Evolutionary conservation across 2,329 filamentous ascomycete genomes (phyloP).

Genomic region (Epicoccum sorghinum): DNA sequence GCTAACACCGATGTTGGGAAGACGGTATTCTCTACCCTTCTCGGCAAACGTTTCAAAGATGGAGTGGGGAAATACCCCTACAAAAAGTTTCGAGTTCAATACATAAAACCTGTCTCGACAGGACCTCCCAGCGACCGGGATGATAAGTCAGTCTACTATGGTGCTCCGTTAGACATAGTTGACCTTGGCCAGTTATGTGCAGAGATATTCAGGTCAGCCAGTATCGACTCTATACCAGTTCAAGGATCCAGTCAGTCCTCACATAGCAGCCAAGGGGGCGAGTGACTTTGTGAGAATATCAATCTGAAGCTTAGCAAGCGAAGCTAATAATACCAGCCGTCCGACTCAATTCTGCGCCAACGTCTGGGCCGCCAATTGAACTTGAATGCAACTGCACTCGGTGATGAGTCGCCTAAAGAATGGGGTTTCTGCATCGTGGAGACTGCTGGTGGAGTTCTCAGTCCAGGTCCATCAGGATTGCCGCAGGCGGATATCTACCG

Average conservation of each 20-base stretch:
- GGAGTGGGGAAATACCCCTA: conserved; percentile 28
- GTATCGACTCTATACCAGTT: conserved; percentile 73
- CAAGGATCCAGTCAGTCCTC: conserved; percentile 75
- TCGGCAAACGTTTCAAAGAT: conserved; percentile 62
- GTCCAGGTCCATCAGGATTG: conserved; percentile 75
- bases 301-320: background rate
- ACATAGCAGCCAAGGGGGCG: conserved; percentile 66
- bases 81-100: conserved; percentile 57
- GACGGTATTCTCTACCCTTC: conserved; percentile 76
- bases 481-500: conserved; percentile 80
- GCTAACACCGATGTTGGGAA: conserved; percentile 87
- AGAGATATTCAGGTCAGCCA: conserved; percentile 61
- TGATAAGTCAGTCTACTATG: conserved; percentile 59
- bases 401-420: background rate
- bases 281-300: conserved; percentile 21
- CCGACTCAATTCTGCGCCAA: conserved; percentile 29
- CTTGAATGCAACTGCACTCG: background rate
- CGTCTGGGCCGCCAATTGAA: background rate
- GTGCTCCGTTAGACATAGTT: background rate
- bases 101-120: conserved; percentile 83
- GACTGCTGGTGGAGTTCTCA: conserved; percentile 82
- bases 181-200: conserved; percentile 62
- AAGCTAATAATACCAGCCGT: conserved; percentile 26
- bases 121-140: conserved; percentile 74
- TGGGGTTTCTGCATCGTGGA: conserved; percentile 67